Percentiles rank a stretch among this genome's conserved stretches.
Conservation (phyloP, 2,329 filamentous ascomycete genomes). For the Lecanicillium sp. region DNA sequence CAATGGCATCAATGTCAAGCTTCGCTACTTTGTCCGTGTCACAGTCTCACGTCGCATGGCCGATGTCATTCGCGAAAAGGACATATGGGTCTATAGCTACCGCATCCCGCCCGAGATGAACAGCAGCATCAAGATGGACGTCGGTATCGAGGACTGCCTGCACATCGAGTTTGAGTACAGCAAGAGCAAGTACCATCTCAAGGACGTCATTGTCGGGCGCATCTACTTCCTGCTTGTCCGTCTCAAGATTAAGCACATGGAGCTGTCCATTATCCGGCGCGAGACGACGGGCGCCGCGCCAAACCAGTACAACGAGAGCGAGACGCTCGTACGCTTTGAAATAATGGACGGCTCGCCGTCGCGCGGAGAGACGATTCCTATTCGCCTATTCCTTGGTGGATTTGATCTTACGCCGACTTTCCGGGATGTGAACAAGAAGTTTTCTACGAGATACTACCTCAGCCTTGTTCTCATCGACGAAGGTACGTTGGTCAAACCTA, state of each 20-base stretch:
- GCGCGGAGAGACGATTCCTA: conserved; percentile 88
- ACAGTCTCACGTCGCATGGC: conserved; percentile 96
- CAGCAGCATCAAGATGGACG: conserved; percentile 99
- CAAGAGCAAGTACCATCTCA: conserved; percentile 98
- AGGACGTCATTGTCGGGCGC: conserved; percentile 95
- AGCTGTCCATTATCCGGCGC: conserved; percentile 91
- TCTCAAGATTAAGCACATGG: conserved; percentile 99
- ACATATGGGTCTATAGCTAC: conserved; percentile 99
- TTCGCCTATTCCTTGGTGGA: conserved; percentile 90
- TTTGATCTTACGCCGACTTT: conserved; percentile 98
- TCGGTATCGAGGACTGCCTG: conserved; percentile 96
- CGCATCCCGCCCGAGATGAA: conserved; percentile 97
- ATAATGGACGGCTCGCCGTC: conserved; percentile 99
- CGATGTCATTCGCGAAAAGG: conserved; percentile 97
- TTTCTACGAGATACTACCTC: conserved; percentile 94
- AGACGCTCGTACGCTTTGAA: conserved; percentile 96
- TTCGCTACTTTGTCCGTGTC: conserved; percentile 96
- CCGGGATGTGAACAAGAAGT: conserved; percentile 99
- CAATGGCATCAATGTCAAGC: conserved; percentile 98
- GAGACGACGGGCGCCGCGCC: conserved; percentile 95
- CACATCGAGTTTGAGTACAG: conserved; percentile 99
- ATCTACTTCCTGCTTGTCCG: conserved; percentile 98
- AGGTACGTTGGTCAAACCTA: conserved; percentile 43
- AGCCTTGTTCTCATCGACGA: conserved; percentile 94
- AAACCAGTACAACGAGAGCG: conserved; percentile 99